Evolutionary conservation across 2,329 filamentous ascomycete species (phyloP).

Genomic region (Pseudogymnoascus sp.): DNA sequence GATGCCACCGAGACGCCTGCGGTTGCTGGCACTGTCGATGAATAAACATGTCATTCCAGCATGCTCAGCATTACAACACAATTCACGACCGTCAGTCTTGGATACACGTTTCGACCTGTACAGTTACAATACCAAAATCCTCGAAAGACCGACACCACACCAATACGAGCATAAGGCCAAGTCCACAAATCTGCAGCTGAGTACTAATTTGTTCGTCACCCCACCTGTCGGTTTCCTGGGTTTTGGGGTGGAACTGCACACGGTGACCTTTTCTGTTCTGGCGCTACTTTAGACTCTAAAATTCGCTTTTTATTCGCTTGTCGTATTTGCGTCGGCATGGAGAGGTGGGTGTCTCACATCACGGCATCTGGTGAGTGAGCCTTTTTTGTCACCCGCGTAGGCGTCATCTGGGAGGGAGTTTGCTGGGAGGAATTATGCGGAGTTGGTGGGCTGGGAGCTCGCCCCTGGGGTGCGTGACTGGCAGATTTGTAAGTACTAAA

Average conservation of each 20-base stretch:
- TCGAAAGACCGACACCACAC: neutral
- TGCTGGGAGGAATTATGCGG: neutral
- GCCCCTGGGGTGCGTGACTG: neutral
- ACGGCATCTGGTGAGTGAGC: slow-evolving; percentile 5
- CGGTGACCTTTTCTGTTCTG: neutral
- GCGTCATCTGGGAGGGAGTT: slow-evolving; percentile 1
- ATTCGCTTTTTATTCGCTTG: neutral
- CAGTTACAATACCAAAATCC: neutral
- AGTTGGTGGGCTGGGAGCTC: neutral
- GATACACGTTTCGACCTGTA: neutral
- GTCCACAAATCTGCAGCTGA: slow-evolving; percentile 6
- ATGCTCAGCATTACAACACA: neutral
- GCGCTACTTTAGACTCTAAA: neutral
- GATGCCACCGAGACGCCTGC: slow-evolving; percentile 20
- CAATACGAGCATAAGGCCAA: neutral
- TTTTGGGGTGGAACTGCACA: neutral
- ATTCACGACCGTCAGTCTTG: neutral
- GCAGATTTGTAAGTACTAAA: slow-evolving; percentile 8
- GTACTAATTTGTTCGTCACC: slow-evolving; percentile 9
- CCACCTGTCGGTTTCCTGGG: slow-evolving; percentile 6
- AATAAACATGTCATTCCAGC: neutral
- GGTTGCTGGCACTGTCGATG: slow-evolving; percentile 21
- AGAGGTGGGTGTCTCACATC: slow-evolving; percentile 2
- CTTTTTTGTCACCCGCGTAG: slow-evolving; percentile 4
- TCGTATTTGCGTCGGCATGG: neutral